Evolutionary conservation across 2,329 filamentous ascomycete genomes (phyloP).

Genomic region (Lachnellula subtilissima): DNA sequence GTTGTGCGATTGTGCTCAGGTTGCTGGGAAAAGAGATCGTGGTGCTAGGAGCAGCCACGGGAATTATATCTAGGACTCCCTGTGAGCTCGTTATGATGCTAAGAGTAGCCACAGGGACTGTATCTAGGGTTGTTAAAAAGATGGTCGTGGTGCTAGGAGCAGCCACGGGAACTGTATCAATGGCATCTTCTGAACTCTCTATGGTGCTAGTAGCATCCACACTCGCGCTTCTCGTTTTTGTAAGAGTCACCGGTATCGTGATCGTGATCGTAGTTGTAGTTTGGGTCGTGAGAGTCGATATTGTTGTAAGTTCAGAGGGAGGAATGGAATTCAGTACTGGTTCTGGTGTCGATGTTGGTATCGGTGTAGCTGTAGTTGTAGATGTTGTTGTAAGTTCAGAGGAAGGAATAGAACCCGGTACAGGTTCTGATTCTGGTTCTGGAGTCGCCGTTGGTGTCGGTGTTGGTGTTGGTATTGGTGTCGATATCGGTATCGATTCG

Average conservation of each 20-base stretch:
- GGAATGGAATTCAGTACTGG: no score
- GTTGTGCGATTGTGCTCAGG: neutral
- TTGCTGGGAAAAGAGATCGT: neutral
- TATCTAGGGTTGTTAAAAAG: neutral
- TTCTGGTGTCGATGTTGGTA: no score
- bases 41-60: slow-evolving; percentile 13
- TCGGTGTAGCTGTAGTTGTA: neutral
- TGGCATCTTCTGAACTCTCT: neutral
- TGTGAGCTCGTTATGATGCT: slow-evolving; percentile 8
- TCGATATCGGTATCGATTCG: neutral
- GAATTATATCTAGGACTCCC: neutral
- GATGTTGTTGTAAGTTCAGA: no score
- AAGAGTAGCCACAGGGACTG: slow-evolving; percentile 5
- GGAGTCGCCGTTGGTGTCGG: no score
- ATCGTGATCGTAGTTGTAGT: slow-evolving; percentile 1
- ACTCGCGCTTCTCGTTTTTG: neutral
- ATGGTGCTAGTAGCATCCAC: slow-evolving; percentile 2
- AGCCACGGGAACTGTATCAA: neutral
- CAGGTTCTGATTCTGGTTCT: no score
- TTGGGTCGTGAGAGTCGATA: neutral
- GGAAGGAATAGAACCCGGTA: no score
- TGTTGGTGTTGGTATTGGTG: no score
- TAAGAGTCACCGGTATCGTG: neutral
- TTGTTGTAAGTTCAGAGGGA: no score
- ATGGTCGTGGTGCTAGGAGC: neutral